phyloP scores from a whole-genome alignment of 2,329 filamentous ascomycete genomes.

The Trichoderma asperellum region DNA sequence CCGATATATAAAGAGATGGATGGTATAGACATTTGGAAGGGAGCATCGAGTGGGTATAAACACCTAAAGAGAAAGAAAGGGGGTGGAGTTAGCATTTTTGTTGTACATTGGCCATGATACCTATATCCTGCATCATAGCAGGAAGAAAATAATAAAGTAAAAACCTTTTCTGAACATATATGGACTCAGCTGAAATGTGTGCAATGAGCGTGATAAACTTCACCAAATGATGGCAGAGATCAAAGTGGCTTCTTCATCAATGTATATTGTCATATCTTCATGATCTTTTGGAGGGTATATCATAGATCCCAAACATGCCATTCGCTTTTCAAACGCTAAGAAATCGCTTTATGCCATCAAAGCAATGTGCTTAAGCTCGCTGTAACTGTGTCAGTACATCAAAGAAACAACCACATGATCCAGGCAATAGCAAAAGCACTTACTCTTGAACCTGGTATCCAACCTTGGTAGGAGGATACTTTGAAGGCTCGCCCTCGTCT shows the following conservation, averaged over 20 bases:
- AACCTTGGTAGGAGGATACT: constrained; percentile 60
- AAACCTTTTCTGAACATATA: neutral
- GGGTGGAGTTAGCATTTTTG: constrained; percentile 1
- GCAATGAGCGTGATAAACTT: neutral
- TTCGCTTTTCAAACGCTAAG: neutral
- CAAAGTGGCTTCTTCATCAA: constrained; percentile 3
- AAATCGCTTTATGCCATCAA: constrained; percentile 48
- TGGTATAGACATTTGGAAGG: constrained; percentile 5
- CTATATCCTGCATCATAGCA: constrained; percentile 9
- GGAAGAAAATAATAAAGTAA: neutral
- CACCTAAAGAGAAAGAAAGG: constrained; percentile 1
- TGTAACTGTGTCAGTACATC: constrained; percentile 30
- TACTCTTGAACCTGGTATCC: constrained; percentile 62
- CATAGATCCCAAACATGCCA: constrained; percentile 7
- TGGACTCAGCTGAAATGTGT: neutral
- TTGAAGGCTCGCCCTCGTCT: constrained; percentile 56
- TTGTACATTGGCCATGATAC: constrained; percentile 12
- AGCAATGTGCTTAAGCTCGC: constrained; percentile 58
- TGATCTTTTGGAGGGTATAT: neutral
- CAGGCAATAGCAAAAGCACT: constrained; percentile 35
- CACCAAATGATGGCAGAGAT: constrained; percentile 1
- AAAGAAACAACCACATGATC: neutral
- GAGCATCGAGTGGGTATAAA: constrained; percentile 8
- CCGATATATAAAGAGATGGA: neutral
- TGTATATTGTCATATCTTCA: constrained; percentile 12